phyloP scores from a whole-genome alignment of 1,139 yeast genomes.

The Yamadazyma atlantica region DNA sequence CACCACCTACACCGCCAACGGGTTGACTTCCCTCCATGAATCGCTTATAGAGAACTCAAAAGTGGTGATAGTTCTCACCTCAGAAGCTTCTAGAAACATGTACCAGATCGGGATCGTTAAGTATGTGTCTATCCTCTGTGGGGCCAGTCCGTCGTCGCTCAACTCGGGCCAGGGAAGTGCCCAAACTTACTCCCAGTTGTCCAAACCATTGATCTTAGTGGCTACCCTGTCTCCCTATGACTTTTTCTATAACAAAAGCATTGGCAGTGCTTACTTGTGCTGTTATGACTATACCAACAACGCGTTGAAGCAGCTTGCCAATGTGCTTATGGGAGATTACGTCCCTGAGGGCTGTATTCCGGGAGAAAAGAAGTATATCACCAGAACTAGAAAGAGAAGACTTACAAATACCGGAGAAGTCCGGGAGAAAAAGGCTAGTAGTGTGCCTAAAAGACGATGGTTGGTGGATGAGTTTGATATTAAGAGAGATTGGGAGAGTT shows the following conservation, averaged over 20 bases:
- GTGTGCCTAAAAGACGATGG: constrained; percentile 50
- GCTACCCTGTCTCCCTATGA: constrained; percentile 69
- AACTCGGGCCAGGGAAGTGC: constrained; percentile 18
- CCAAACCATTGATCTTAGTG: constrained; percentile 57
- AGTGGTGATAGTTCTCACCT: constrained; percentile 57
- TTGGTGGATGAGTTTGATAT: constrained; percentile 58
- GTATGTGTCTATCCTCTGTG: constrained; percentile 56
- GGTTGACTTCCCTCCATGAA: constrained; percentile 59
- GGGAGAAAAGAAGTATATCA: constrained; percentile 44
- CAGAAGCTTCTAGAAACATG: constrained; percentile 64
- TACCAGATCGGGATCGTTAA: constrained; percentile 67
- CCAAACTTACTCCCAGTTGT: constrained; percentile 22
- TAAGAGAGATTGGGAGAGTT: constrained; percentile 51
- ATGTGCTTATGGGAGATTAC: constrained; percentile 54
- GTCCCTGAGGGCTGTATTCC: constrained; percentile 59
- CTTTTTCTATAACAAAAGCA: constrained; percentile 53
- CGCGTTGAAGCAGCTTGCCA: constrained; percentile 50
- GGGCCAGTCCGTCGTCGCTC: constrained; percentile 42
- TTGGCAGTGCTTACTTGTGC: constrained; percentile 61
- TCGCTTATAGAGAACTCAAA: constrained; percentile 54
- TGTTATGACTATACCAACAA: constrained; percentile 60
- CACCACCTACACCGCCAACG: constrained; percentile 66
- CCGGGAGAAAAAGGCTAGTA: constrained; percentile 13
- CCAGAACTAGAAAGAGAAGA: constrained; percentile 25
- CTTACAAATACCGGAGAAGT: constrained; percentile 13